Evolutionary conservation across 139 green algal species (phyloP).

Genomic region (Volvox reticuliferus): DNA sequence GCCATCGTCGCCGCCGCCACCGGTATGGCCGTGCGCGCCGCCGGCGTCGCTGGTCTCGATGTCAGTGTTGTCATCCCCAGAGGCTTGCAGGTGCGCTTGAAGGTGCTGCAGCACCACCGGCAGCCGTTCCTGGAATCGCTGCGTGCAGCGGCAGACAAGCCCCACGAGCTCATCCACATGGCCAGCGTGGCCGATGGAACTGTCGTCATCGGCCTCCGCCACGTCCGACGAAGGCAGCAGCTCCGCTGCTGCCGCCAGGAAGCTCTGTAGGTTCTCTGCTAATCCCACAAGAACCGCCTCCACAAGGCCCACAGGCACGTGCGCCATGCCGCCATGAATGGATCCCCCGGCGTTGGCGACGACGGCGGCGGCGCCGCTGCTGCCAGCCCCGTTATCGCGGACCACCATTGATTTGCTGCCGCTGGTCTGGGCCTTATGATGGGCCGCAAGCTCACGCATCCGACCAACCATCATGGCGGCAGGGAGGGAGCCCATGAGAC

Average conservation of each 20-base stretch:
- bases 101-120: conserved; percentile 43
- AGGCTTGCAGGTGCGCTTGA: conserved; percentile 32
- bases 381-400: background rate
- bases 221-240: conserved; percentile 19
- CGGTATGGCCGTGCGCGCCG: background rate
- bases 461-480: conserved; percentile 35
- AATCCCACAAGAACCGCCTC: conserved; percentile 39
- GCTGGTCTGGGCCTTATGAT: background rate
- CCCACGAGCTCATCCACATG: conserved; percentile 46
- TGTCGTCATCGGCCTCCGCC: background rate
- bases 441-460: conserved; percentile 31
- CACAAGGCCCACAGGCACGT: conserved; percentile 30
- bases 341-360: background rate
- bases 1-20: background rate
- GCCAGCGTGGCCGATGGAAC: background rate
- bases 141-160: conserved; percentile 39
- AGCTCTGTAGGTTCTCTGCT: conserved; percentile 36
- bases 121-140: conserved; percentile 46
- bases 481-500: conserved; percentile 32
- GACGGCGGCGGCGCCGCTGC: background rate
- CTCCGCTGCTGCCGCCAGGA: conserved; percentile 33
- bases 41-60: background rate
- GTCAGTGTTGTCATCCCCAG: background rate
- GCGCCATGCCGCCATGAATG: background rate
- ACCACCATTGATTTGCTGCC: background rate